Conservation (phyloP, 257 asterid species). For the Nicotiana benthamiana region DNA sequence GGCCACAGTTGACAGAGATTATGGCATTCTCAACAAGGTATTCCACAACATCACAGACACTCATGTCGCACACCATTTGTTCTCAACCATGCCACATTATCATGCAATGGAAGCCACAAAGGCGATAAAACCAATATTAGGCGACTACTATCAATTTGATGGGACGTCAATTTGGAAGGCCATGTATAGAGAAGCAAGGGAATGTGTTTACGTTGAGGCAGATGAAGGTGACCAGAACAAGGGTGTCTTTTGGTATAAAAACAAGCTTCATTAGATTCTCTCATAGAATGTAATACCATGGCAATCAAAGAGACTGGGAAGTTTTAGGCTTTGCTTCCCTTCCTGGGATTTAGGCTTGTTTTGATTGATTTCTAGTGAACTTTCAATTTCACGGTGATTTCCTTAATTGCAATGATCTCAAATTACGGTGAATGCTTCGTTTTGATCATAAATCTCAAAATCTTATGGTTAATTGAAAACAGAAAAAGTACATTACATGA, state of each 20-base stretch:
- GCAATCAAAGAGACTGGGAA: constrained; percentile 5
- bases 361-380: neutral
- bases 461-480: too few relatives aligned
- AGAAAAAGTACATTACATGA: too few relatives aligned
- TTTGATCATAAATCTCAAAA: neutral
- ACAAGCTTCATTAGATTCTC: constrained; percentile 33
- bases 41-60: constrained; percentile 79
- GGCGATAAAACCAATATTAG: constrained; percentile 66
- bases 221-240: constrained; percentile 50
- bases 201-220: constrained; percentile 62
- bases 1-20: constrained; percentile 70
- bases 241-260: constrained; percentile 76
- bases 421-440: neutral
- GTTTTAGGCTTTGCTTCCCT: neutral
- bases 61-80: constrained; percentile 73
- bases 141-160: constrained; percentile 65
- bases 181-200: constrained; percentile 66
- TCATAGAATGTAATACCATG: neutral
- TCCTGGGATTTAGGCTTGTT: neutral
- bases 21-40: constrained; percentile 60
- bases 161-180: constrained; percentile 57
- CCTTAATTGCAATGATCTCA: neutral
- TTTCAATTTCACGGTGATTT: neutral
- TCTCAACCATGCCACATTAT: constrained; percentile 85
- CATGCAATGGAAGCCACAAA: constrained; percentile 83